Evolutionary conservation across 2,329 filamentous ascomycete species (phyloP), one percentile per base, ranked within the genome.

Genomic region (Fusarium oxysporum): DNA sequence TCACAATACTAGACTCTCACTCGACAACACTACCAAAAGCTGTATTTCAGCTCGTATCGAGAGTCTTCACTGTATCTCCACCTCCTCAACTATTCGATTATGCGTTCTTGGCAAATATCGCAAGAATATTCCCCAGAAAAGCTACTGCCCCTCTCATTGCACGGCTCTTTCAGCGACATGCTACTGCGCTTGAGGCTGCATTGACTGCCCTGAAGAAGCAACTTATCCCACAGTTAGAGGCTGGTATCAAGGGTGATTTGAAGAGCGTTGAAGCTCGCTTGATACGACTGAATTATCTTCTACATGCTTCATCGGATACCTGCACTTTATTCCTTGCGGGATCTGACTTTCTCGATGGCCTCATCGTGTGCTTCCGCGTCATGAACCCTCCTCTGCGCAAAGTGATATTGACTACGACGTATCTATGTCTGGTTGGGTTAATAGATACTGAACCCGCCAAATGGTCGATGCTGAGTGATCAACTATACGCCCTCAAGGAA

Each of bases 341-440:
- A 2, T 95, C 93, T 56, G 96, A 98, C 81, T 96, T 96, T 75
- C 82, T 97, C 25, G 96, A 98, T 79, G 90, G 92, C 1, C 86
- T 97, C 17, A 85, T 90, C 41, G 84, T 84, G 55, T 91, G 91
- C 69, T 95, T 92, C 81, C 86, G 85, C 54, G 87, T 91, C 64
- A 90, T 89, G 80, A 89, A 91, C 63, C 87, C 88, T 23, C 86
- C 87, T 1, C 76, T 95, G 47, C 89, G 91, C 65, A 92, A 89
- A 71, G 87, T 88, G 21, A 87, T 97, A 35, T 86, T 95, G 51
- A 90, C 92, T 3, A 92, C 92, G 7, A 85, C 90, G 17, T 98
- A 96, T 78, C 85, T 97, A 7, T 92, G 92, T 43, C 84, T 98
- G 0, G 83, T 91, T 6, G 92, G 93, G 1, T 83, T 97, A 38